Base-by-base conservation (phyloP, 495 filamentous ascomycete genomes). In the Sordaria brevicollis region DNA sequence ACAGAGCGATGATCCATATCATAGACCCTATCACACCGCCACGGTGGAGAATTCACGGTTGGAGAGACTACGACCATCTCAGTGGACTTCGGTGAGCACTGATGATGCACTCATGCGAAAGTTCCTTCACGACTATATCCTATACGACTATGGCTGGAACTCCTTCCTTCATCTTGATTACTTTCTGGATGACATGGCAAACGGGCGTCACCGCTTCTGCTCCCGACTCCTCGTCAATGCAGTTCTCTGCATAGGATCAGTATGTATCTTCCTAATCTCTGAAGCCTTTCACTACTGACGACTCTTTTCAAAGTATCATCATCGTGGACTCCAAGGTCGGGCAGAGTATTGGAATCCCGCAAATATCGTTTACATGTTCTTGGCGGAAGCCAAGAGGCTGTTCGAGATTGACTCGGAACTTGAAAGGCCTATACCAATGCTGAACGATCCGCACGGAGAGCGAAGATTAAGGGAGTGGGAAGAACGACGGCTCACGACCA, bases 301-400 rank as follows among this genome's bases (percentile, higher is more conserved):
- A 21, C 6, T 3, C 4, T 6, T 29, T 34, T 65, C n/a, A n/a
- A 21, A 81, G 81, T 75, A 76, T 35, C 78, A 76, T 70, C 73
- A 76, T 41, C 74, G 74, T 9, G 76, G 76, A 0, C 57, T 81
- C 19, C 71, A 72, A 2, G 65, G 75, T 33, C 77, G 79, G 10
- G 71, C 73, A 13, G 77, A 80, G 57, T 78, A 74, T 33, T 83
- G 81, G 81, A 75, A 80, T 36, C 79, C 80, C 0, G 74, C 76
- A 33, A 75, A 72, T 10, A 68, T 82, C 13, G 73, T 76, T 1
- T 82, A 82, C 54, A 76, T 77, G 65, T 82, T 83, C 33, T 71
- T 79, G 8, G 81, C 81, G 49, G 81, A 83, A 68, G 76, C 80
- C 25, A 80, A 74, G 49, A 72, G 81, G 38, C 74, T 83, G 1